phyloP scores from a whole-genome alignment of 257 asterid genomes.

The Solanum sitiens region DNA sequence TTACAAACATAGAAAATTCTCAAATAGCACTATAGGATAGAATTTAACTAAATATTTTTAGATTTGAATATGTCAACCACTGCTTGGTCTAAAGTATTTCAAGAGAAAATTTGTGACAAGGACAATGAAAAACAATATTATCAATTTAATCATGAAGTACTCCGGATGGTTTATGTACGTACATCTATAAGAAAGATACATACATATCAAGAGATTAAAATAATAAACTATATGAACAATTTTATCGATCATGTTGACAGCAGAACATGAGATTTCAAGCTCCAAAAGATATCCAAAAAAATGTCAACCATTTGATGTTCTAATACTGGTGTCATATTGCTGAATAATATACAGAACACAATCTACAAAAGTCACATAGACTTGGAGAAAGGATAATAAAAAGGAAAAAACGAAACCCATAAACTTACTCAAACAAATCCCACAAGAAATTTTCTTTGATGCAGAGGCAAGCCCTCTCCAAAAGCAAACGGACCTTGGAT shows the following conservation, averaged over 20 bases:
- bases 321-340: neutral
- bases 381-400: neutral
- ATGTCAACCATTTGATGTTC: neutral
- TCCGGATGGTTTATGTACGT: neutral
- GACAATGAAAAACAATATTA: neutral
- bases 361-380: neutral
- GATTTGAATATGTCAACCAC: neutral
- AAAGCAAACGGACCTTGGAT: neutral
- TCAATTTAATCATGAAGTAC: neutral
- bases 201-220: neutral
- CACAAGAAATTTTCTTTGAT: neutral
- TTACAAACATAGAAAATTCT: neutral
- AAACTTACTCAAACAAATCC: neutral
- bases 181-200: neutral
- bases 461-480: neutral
- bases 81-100: neutral
- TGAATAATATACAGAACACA: neutral
- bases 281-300: neutral
- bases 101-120: neutral
- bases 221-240: neutral
- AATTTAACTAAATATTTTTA: neutral
- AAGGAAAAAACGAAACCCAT: neutral
- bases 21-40: neutral
- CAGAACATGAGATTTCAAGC: neutral
- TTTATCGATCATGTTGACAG: neutral